Base-by-base conservation (phyloP, 2,329 filamentous ascomycete genomes). In the Mycosphaerella sp. region DNA sequence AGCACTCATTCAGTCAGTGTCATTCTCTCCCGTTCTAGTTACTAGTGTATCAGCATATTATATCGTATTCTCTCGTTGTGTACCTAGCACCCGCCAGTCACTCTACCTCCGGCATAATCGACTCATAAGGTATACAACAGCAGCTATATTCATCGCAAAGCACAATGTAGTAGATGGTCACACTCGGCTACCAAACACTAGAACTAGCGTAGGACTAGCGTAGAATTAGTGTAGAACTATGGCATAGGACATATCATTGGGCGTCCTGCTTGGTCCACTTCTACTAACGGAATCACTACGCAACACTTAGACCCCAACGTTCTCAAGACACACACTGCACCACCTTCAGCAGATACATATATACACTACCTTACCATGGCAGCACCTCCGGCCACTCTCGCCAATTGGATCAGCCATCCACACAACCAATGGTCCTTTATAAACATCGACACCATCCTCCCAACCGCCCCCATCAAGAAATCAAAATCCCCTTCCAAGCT, bases 351-450 rank as follows among this genome's bases (percentile, higher is more conserved):
- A 30, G 28, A 30, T 6, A 6, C 28, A 30, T 30, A 6, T 6
- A 30, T 6, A 6, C 28, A 30, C 28, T 30, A 6, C 28, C 6
- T 30, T 10, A 30, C 28, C 10, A 40, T 40, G 37, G 37, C 12
- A 9, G 16, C 16, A 6, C 7, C 37, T 17, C 35, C 49, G 34
- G 52, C 41, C 3, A 52, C 51, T 34, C 44, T 63, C 6, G 41
- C 44, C 32, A 62, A 62, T 39, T 63, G 61, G 60, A 52, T 58
- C 16, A 49, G 39, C n/a, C 25, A 44, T n/a, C 57, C 57, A 14
- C 50, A 57, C 34, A 62, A 54, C 21, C 46, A 54, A 37, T 59
- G 55, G 53, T 46, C 49, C 2, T 63, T 63, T 45, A 28, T 52
- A 17, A 60, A 62, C 44, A 40, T 63, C 32, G 59, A 62, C 21